Conservation (phyloP, 768 basidiomycete species). For the Lactifluus volemus region DNA sequence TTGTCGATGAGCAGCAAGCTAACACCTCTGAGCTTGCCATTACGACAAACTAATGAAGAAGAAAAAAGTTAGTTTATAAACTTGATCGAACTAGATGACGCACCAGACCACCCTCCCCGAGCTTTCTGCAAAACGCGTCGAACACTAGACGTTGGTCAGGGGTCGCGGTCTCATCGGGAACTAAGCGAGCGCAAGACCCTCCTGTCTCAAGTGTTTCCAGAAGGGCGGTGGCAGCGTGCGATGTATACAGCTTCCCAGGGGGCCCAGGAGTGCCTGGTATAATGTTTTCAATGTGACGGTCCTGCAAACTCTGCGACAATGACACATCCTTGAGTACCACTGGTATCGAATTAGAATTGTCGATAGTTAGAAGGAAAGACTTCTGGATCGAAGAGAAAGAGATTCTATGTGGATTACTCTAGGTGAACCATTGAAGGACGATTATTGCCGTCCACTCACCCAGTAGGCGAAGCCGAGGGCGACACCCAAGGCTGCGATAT, state of each 20-base stretch:
- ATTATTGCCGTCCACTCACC: not conserved
- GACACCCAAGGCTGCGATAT: not conserved
- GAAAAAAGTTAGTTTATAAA: not conserved
- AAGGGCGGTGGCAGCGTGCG: slow-evolving; percentile 11
- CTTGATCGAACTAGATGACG: not conserved
- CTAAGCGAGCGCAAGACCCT: slow-evolving; percentile 18
- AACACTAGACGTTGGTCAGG: slow-evolving; percentile 7
- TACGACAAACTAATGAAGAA: slow-evolving; percentile 11
- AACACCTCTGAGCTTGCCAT: slow-evolving; percentile 15
- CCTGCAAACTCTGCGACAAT: not conserved
- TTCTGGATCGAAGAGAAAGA: not conserved
- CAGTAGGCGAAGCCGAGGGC: not conserved
- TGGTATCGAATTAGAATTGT: slow-evolving; percentile 14
- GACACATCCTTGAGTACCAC: slow-evolving; percentile 17
- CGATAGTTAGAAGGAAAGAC: slow-evolving; percentile 7
- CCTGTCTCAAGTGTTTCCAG: slow-evolving; percentile 19
- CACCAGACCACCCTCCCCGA: slow-evolving; percentile 16
- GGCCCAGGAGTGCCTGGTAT: slow-evolving; percentile 13
- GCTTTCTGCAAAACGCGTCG: slow-evolving; percentile 6
- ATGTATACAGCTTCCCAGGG: slow-evolving; percentile 21
- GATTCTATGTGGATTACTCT: not conserved
- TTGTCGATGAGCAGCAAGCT: slow-evolving; percentile 18
- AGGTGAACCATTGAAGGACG: not conserved
- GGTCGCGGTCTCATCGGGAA: slow-evolving; percentile 10
- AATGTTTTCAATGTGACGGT: slow-evolving; percentile 4